These are phyloP conservation scores for Termitomyces eurrhizus DNA, from an alignment of 768 basidiomycete species.

Conservation along the genomic window DNA sequence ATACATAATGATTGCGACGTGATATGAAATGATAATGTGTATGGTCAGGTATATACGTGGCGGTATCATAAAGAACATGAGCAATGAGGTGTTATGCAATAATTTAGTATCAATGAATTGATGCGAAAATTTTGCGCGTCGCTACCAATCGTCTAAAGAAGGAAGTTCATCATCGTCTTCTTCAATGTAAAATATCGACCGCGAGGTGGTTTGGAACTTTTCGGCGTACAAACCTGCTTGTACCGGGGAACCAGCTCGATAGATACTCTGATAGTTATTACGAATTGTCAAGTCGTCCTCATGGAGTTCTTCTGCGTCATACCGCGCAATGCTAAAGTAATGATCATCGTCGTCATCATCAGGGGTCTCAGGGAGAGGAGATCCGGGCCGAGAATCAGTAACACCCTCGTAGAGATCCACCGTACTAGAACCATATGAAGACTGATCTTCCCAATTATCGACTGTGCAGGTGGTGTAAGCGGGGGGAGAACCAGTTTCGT, in stretches of 20 bases:
- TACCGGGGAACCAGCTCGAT: neutral
- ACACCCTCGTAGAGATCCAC: slow-evolving; percentile 16
- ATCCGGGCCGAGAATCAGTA: slow-evolving; percentile 16
- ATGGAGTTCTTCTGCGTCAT: slow-evolving; percentile 8
- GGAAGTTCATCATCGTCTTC: slow-evolving; percentile 38
- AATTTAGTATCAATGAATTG: slow-evolving; percentile 5
- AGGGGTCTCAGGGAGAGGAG: slow-evolving; percentile 22
- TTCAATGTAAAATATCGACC: slow-evolving; percentile 22
- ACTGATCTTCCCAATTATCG: neutral
- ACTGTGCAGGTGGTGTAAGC: neutral
- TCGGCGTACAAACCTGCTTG: slow-evolving; percentile 5
- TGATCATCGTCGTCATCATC: slow-evolving; percentile 19
- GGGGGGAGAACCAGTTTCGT: slow-evolving; percentile 7
- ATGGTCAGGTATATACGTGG: neutral
- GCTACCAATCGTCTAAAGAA: slow-evolving; percentile 39
- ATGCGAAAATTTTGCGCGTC: neutral
- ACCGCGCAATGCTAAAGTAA: slow-evolving; percentile 7
- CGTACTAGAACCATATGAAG: neutral
- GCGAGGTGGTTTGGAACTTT: slow-evolving; percentile 15
- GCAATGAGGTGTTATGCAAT: slow-evolving; percentile 2
- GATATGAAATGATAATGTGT: neutral
- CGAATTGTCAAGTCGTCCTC: slow-evolving; percentile 3
- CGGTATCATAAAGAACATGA: neutral
- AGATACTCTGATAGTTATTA: slow-evolving; percentile 2
- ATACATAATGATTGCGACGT: neutral